Conservation (phyloP, 2,329 filamentous ascomycete genomes). For the Cladosporium halotolerans region DNA sequence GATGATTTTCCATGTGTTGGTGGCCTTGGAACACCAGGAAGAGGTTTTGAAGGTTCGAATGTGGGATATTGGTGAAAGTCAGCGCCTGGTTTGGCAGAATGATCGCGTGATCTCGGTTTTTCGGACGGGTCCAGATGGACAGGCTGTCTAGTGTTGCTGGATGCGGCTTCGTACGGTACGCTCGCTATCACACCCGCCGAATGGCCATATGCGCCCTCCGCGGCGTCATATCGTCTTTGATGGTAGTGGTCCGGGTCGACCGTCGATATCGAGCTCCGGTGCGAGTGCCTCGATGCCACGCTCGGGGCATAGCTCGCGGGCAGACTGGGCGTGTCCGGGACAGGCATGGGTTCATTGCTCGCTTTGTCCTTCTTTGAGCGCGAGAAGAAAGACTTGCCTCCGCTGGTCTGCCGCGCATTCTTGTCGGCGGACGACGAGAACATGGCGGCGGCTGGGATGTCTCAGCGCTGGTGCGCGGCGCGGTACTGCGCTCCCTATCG, state of each 20-base stretch:
- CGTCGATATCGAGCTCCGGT: slow-evolving; percentile 52
- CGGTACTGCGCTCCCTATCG: slow-evolving; percentile 1
- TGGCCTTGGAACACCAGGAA: not conserved
- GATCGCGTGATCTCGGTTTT: slow-evolving; percentile 58
- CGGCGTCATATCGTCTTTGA: not conserved
- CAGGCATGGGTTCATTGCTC: slow-evolving; percentile 59
- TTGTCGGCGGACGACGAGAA: slow-evolving; percentile 10
- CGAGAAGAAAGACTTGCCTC: slow-evolving; percentile 79
- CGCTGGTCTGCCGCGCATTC: slow-evolving; percentile 74
- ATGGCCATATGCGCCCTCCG: not conserved
- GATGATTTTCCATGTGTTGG: slow-evolving; percentile 20
- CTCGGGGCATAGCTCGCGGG: slow-evolving; percentile 34
- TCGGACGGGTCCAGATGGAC: slow-evolving; percentile 68
- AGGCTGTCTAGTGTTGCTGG: slow-evolving; percentile 61
- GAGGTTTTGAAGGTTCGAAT: slow-evolving; percentile 20
- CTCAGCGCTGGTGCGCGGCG: slow-evolving; percentile 6
- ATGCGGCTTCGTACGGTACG: slow-evolving; percentile 74
- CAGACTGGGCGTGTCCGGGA: slow-evolving; percentile 49
- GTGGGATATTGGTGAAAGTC: slow-evolving; percentile 89
- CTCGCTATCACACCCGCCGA: slow-evolving; percentile 70
- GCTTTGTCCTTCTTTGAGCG: slow-evolving; percentile 68
- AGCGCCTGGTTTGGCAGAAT: slow-evolving; percentile 67
- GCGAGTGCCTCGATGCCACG: slow-evolving; percentile 64
- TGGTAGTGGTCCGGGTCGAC: slow-evolving; percentile 22
- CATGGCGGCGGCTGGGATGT: slow-evolving; percentile 7